These are phyloP conservation scores for Elsinoe perseae DNA, from an alignment of 2,329 filamentous ascomycete genomes.

Conservation along the genomic window DNA sequence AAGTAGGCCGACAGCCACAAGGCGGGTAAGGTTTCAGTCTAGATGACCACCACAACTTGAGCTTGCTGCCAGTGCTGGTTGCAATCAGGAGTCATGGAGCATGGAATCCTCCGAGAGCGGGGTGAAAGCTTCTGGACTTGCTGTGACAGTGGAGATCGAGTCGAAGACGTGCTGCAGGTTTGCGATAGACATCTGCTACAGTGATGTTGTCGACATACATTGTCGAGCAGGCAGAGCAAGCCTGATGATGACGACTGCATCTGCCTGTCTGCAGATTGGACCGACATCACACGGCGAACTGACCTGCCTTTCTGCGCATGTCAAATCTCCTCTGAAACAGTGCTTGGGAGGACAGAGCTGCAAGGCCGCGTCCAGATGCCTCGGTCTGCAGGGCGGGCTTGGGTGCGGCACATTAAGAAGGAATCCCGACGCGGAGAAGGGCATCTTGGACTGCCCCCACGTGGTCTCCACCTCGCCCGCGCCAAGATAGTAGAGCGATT, in stretches of 20 bases:
- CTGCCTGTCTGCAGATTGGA: neutral
- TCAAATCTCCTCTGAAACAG: neutral
- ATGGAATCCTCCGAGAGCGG: slow-evolving; percentile 10
- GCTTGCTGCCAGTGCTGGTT: neutral
- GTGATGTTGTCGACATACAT: neutral
- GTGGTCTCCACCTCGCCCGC: slow-evolving; percentile 4
- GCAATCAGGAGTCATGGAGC: neutral
- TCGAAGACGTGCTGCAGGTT: neutral
- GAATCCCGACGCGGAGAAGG: neutral
- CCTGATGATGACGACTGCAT: neutral
- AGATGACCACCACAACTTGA: neutral
- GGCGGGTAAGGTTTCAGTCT: neutral
- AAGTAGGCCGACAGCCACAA: neutral
- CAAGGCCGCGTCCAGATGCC: neutral
- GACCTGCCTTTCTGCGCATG: neutral
- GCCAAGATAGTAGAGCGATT: neutral
- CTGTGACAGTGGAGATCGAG: neutral
- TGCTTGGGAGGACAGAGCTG: neutral
- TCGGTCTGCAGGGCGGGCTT: neutral
- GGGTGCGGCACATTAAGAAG: neutral
- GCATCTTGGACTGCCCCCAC: neutral
- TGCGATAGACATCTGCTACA: neutral
- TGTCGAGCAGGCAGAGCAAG: neutral
- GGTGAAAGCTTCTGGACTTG: neutral
- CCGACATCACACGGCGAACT: neutral